Evolutionary conservation across 805 yeast species (phyloP), one percentile per base, ranked within the genome.

Genomic region (Teunomyces barrocoloradensis): DNA sequence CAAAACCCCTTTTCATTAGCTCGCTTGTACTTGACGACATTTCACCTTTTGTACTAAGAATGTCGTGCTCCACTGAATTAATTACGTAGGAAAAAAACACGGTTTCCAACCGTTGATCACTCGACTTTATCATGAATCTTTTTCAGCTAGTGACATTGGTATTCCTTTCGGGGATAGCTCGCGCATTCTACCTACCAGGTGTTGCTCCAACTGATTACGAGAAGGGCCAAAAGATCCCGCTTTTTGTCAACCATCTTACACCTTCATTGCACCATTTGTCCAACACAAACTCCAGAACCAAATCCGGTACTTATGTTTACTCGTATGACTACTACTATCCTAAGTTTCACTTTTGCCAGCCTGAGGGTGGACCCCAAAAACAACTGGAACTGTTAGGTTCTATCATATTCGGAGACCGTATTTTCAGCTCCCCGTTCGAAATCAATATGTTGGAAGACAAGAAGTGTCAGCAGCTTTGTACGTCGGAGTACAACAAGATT

Each of bases 371-470:
- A 1, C 74, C 81, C 13, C 59, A 68, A 57, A 85, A 85, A 57
- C 96, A 89, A 64, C 82, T 88, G 53, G 98, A 90, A 68, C 85
- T 95, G 9, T 75, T 94, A 45, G 99, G 99, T 6, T 85, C 97
- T 2, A 85, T 94, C 54, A 78, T 94, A 49, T 90, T 94, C 64
- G 99, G 99, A 53, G 99, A 94, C 68, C 78, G 99, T 63, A 90
- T 94, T 53, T 90, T 87, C 74, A 84, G 88, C 60, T 90, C 98
- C 7, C 97, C 98, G 5, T 89, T 88, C 60, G 80, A 84, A 44
- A 71, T 94, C 52, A 75, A 80, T 32, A 87, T 94, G 96, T 75
- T 87, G 53, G 78, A 87, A 62, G 80, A 87, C 52, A 77, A 78
- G 59, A 64, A 75, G 4, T 94, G 99, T 73, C 74, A 74, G 45